Base-by-base conservation (phyloP, 371 early-diverging fungal species). In the Choanephora cucurbitarum region DNA sequence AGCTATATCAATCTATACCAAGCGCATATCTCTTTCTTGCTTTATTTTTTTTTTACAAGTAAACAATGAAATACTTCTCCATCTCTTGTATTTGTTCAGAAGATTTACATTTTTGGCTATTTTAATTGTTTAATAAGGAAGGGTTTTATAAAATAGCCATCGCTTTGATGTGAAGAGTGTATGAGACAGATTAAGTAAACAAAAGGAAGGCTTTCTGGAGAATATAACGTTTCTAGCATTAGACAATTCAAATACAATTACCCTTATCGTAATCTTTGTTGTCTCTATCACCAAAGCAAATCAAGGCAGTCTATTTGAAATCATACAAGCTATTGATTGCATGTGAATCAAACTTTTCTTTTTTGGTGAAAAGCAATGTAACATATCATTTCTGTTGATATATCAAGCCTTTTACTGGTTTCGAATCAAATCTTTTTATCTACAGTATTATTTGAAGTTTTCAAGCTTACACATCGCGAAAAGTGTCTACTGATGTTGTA, bases 291-390 rank as follows among this genome's bases (percentile, higher is more conserved):
- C 61, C 11, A 77, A 77, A 48, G 68, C 66, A 14, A 55, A 59
- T 15, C 60, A 60, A 47, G 70, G 68, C 3, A 58, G 63, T 17
- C 42, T 77, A 17, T 64, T 63, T 6, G 72, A 73, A 22, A 77
- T 73, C 18, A 64, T 77, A 5, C 66, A 69, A 55, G 42, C 63
- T 17, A 66, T 77, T 40, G 73, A 77, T 58, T 66, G 72, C 62
- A 62, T 55, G 77, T 66, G 67, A 71, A 64, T 45, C 18, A 17
- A 42, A n/a, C n/a, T n/a, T n/a, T n/a, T n/a, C n/a, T n/a, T n/a
- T n/a, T n/a, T n/a, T n/a, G n/a, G n/a, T n/a, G n/a, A n/a, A n/a
- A n/a, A n/a, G n/a, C n/a, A n/a, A n/a, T n/a, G n/a, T n/a, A n/a
- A n/a, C n/a, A n/a, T n/a, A n/a, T 53, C 8, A 18, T 3, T 23